These are phyloP conservation scores for Verticillium klebahnii DNA, from an alignment of 2,329 filamentous ascomycete genomes.

Conservation along the genomic window DNA sequence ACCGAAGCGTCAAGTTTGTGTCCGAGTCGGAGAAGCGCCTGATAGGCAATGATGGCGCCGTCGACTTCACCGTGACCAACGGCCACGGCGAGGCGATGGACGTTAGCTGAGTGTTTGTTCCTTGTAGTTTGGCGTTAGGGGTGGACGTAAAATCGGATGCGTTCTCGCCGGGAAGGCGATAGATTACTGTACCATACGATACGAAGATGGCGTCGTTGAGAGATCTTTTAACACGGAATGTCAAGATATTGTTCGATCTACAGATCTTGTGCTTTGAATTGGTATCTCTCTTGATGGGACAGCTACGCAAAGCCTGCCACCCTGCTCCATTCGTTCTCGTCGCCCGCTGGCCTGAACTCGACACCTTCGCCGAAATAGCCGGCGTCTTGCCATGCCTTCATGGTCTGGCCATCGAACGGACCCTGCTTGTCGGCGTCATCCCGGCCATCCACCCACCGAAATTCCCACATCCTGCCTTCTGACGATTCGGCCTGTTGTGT, in stretches of 20 bases:
- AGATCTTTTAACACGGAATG: not conserved
- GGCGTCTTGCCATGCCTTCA: constrained; percentile 86
- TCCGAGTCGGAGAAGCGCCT: constrained; percentile 85
- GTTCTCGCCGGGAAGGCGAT: constrained; percentile 8
- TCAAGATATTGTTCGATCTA: not conserved
- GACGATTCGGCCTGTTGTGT: constrained; percentile 21
- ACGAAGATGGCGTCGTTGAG: not conserved
- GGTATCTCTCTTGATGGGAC: not conserved
- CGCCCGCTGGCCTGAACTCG: constrained; percentile 63
- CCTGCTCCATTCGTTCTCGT: constrained; percentile 49
- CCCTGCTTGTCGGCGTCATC: constrained; percentile 78
- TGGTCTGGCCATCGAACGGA: constrained; percentile 77
- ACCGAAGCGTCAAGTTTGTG: constrained; percentile 86
- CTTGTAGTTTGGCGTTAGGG: constrained; percentile 8
- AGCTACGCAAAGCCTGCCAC: constrained; percentile 39
- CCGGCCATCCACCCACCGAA: constrained; percentile 83
- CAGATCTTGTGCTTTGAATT: not conserved
- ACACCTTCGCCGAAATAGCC: constrained; percentile 92
- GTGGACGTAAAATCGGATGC: constrained; percentile 1
- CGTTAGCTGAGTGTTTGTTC: constrained; percentile 29
- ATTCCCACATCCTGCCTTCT: constrained; percentile 68
- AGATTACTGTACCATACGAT: constrained; percentile 12
- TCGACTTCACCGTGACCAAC: constrained; percentile 60
- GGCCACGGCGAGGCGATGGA: constrained; percentile 50
- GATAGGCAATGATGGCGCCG: constrained; percentile 79